Percentiles rank a stretch among this genome's conserved stretches.
phyloP scores from a whole-genome alignment of 2,329 filamentous ascomycete species.

The Harringtonia aguacate region DNA sequence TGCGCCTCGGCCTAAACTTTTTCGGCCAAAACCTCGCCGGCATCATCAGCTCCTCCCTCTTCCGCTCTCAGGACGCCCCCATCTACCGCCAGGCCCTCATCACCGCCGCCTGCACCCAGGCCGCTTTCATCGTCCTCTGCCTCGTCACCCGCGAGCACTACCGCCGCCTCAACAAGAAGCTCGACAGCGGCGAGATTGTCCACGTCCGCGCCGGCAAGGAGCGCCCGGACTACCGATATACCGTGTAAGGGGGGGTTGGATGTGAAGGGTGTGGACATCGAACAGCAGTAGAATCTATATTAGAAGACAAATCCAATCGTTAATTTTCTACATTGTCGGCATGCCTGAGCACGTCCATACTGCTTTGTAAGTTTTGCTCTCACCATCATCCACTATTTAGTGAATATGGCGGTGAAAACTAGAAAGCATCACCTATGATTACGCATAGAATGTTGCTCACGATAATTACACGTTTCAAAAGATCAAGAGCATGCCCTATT shows the following conservation, averaged over 20 bases:
- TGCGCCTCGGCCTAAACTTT: constrained; percentile 12
- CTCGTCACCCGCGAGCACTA: not conserved
- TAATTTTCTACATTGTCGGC: too few relatives aligned
- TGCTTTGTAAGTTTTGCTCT: too few relatives aligned
- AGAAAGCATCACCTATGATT: too few relatives aligned
- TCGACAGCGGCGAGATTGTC: not conserved
- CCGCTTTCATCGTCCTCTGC: not conserved
- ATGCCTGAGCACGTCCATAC: too few relatives aligned
- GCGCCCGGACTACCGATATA: not conserved
- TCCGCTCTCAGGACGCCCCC: constrained; percentile 9
- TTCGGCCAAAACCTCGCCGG: constrained; percentile 13
- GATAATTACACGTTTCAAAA: too few relatives aligned
- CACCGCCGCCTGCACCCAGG: constrained; percentile 10
- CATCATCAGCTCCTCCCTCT: constrained; percentile 10
- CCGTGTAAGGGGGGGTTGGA: not conserved
- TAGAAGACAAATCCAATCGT: too few relatives aligned
- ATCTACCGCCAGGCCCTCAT: constrained; percentile 12
- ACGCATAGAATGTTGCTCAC: too few relatives aligned
- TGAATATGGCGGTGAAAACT: too few relatives aligned
- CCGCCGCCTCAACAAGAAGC: not conserved
- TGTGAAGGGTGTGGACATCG: too few relatives aligned
- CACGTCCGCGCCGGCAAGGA: not conserved
- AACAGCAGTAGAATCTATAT: too few relatives aligned
- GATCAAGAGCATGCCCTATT: too few relatives aligned
- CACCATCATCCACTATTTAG: too few relatives aligned